Evolutionary conservation across 139 green algal genomes (phyloP).

Genomic region (Protoeuglena noctilucae): DNA sequence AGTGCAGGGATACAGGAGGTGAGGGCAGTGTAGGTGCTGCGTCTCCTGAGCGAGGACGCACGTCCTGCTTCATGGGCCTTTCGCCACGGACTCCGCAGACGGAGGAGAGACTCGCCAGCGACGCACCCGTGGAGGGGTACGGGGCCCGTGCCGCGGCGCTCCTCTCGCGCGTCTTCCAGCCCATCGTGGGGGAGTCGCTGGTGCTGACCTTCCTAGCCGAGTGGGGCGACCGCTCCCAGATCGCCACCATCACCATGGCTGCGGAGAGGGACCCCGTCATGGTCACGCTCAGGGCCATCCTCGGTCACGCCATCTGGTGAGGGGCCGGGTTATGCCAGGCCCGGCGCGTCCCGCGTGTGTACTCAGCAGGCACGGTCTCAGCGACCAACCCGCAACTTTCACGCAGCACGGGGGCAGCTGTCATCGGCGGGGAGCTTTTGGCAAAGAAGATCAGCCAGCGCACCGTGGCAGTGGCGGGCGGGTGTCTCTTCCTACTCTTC

Average conservation of each 20-base stretch:
- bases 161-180: slow-evolving; percentile 44
- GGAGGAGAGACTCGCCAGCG: slow-evolving; percentile 18
- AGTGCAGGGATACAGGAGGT: neutral
- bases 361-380: neutral
- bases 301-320: slow-evolving; percentile 87
- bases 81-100: too few species aligned
- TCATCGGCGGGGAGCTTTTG: neutral
- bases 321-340: slow-evolving; percentile 25
- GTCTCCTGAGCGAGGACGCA: too few species aligned
- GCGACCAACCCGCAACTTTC: neutral
- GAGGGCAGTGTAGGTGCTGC: neutral
- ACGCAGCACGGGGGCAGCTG: neutral
- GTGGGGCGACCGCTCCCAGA: slow-evolving; percentile 95
- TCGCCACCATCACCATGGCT: slow-evolving; percentile 58
- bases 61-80: too few species aligned
- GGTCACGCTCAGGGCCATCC: slow-evolving; percentile 77
- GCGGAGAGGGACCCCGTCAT: slow-evolving; percentile 55
- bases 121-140: neutral
- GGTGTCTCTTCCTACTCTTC: neutral
- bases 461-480: neutral
- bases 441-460: neutral
- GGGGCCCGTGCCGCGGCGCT: slow-evolving; percentile 2
- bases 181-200: slow-evolving; percentile 87
- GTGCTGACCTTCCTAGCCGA: slow-evolving; percentile 95
- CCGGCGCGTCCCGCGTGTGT: neutral